A percentile compares a stretch with the other conserved stretches of the same genome.
Conservation (phyloP, 805 yeast species). For the Starmerella stellata region DNA sequence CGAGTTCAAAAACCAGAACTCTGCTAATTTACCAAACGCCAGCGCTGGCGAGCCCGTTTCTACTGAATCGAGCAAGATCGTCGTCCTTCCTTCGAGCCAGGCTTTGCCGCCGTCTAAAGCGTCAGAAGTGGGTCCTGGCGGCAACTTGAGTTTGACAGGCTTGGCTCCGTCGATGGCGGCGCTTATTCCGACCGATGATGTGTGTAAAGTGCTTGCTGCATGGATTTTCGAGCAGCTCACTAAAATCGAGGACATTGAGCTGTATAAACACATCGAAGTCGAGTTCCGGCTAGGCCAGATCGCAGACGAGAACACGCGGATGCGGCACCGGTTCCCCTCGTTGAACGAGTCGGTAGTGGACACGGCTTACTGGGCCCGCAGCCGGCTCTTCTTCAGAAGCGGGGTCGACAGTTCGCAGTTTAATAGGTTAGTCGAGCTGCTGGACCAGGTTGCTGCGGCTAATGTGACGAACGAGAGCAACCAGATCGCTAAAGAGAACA, state of each 20-base stretch:
- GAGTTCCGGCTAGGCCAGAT: constrained; percentile 24
- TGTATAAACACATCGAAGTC: constrained; percentile 28
- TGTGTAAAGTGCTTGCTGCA: constrained; percentile 63
- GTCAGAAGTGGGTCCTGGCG: constrained; percentile 14
- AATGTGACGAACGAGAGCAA: constrained; percentile 6
- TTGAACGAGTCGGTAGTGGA: constrained; percentile 22
- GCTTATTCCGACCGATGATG: constrained; percentile 58
- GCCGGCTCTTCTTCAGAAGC: constrained; percentile 19
- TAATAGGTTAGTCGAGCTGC: constrained; percentile 14
- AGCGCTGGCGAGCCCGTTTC: background rate
- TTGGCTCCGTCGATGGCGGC: constrained; percentile 46
- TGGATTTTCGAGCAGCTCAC: constrained; percentile 75
- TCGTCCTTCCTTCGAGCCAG: background rate
- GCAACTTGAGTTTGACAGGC: constrained; percentile 21
- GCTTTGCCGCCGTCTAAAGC: constrained; percentile 2
- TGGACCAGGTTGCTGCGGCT: constrained; percentile 8
- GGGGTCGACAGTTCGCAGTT: constrained; percentile 17
- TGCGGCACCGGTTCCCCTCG: constrained; percentile 20
- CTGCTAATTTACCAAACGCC: background rate
- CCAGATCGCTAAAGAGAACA: constrained; percentile 6
- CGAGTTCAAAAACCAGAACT: constrained; percentile 2
- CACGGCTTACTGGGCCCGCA: constrained; percentile 16
- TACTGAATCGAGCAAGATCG: background rate
- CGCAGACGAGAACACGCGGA: constrained; percentile 17
- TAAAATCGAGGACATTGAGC: constrained; percentile 15